Conservation (phyloP, 2,329 filamentous ascomycete species). For the Cordyceps cateniannulata region DNA sequence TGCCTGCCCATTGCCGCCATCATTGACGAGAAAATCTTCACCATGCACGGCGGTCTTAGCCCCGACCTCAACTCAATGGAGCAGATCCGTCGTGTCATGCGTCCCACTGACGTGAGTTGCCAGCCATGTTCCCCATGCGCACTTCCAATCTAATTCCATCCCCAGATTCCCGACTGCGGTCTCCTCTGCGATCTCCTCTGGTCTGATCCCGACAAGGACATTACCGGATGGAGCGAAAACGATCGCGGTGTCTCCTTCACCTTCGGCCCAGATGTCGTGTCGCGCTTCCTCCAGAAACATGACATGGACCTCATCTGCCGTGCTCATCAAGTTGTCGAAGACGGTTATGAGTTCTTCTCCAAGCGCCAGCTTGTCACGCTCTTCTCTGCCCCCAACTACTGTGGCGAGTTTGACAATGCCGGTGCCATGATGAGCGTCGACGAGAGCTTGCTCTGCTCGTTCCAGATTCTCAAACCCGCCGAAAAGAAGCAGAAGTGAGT, state of each 20-base stretch:
- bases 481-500: slow-evolving; percentile 99
- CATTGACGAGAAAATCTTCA: slow-evolving; percentile 99
- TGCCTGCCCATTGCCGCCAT: slow-evolving; percentile 96
- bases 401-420: slow-evolving; percentile 98
- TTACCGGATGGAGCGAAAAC: slow-evolving; percentile 98
- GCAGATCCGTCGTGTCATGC: slow-evolving; percentile 98
- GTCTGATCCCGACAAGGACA: slow-evolving; percentile 99
- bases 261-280: slow-evolving; percentile 95
- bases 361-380: slow-evolving; percentile 96
- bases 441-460: slow-evolving; percentile 95
- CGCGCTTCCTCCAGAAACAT: slow-evolving; percentile 95
- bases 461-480: slow-evolving; percentile 99
- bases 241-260: slow-evolving; percentile 98
- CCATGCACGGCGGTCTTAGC: slow-evolving; percentile 96
- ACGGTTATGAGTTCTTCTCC: slow-evolving; percentile 99
- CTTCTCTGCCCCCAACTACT: slow-evolving; percentile 98
- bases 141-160: slow-evolving; percentile 13
- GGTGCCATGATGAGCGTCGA: slow-evolving; percentile 99
- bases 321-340: slow-evolving; percentile 97
- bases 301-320: slow-evolving; percentile 99
- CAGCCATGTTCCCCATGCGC: slow-evolving; percentile 18
- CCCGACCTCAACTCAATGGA: slow-evolving; percentile 99
- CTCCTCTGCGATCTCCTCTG: slow-evolving; percentile 95
- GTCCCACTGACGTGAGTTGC: slow-evolving; percentile 87
- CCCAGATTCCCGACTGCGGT: slow-evolving; percentile 92